Conservation (phyloP, 306 rosid genomes). For the Cucurbita maxima region DNA sequence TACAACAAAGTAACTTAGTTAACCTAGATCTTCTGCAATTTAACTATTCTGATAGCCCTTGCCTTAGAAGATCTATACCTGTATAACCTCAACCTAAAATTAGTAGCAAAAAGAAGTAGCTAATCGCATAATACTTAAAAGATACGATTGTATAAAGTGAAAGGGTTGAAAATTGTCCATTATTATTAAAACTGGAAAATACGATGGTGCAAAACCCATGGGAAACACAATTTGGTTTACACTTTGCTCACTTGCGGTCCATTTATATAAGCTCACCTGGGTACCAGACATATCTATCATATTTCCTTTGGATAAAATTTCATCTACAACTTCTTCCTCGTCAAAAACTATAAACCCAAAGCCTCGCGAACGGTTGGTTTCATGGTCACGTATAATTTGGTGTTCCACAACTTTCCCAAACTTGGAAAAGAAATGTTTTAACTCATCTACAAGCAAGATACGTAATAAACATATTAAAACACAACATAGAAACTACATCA, state of each 20-base stretch:
- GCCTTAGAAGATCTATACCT: slow-evolving; percentile 29
- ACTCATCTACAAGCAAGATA: slow-evolving; percentile 37
- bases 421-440: slow-evolving; percentile 52
- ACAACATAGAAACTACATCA: not conserved
- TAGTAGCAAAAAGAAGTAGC: slow-evolving; percentile 12
- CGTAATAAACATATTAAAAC: not conserved
- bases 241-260: slow-evolving; percentile 15
- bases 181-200: not conserved
- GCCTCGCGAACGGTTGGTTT: slow-evolving; percentile 76
- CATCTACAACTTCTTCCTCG: slow-evolving; percentile 77
- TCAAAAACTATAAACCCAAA: slow-evolving; percentile 88
- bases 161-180: not conserved
- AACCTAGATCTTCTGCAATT: slow-evolving; percentile 50
- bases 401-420: slow-evolving; percentile 72
- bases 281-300: slow-evolving; percentile 90
- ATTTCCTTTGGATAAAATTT: slow-evolving; percentile 63
- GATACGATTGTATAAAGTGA: not conserved
- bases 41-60: slow-evolving; percentile 23
- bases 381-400: slow-evolving; percentile 77
- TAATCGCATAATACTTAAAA: not conserved
- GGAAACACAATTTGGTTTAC: slow-evolving; percentile 4
- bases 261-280: slow-evolving; percentile 63
- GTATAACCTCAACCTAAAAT: slow-evolving; percentile 25
- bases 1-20: slow-evolving; percentile 90
- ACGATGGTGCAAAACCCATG: slow-evolving; percentile 15